Base-by-base conservation (phyloP, 2,329 filamentous ascomycete species). In the Phyllosticta paracitricarpa region DNA sequence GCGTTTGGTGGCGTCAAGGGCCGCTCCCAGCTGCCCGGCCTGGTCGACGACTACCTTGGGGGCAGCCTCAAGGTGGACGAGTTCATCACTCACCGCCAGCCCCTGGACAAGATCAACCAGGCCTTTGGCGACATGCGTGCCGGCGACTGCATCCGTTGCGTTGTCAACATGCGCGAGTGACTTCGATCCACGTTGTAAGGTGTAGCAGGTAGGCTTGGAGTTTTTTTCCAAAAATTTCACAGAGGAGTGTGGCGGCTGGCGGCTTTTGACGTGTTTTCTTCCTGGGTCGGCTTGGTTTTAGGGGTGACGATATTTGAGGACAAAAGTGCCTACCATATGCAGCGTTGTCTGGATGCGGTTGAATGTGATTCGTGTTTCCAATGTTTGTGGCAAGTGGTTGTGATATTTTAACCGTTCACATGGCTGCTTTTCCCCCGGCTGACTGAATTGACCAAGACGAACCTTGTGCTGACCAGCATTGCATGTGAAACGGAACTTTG, bases 1-100 rank as follows among this genome's bases (percentile, higher is more conserved):
- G 94, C 94, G 19, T 99, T 99, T 71, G 94, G 94, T 68, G 94
- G 94, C 69, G 92, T 99, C 82, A 99, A 97, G 83, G 94, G 94
- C 68, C 92, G 94, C 72, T 87, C 89, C 35, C 94, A 99, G 79
- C 85, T 99, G 66, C 88, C 89, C 56, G 86, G 83, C 63, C 86
- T 99, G 51, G 91, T 99, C 25, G 79, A 85, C 67, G 93, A 97
- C 77, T 99, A 99, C 79, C 82, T 95, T 75, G 83, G 83, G 59
- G 92, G 92, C 69, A 84, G 88, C 72, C 87, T 99, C 73, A 97
- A 97, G 86, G 94, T 97, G 54, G 93, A 97, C 74, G 94, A 99
- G 80, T 97, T 97, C 81, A 97, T 99, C 79, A 99, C 94, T 33
- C 94, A 99, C 80, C 86, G 92, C 69, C 90, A 96, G 79, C 83